A percentile compares a stretch with the other conserved stretches of the same genome.
phyloP scores from a whole-genome alignment of 73 alveolate genomes.

The Symbiodinium pilosum region DNA sequence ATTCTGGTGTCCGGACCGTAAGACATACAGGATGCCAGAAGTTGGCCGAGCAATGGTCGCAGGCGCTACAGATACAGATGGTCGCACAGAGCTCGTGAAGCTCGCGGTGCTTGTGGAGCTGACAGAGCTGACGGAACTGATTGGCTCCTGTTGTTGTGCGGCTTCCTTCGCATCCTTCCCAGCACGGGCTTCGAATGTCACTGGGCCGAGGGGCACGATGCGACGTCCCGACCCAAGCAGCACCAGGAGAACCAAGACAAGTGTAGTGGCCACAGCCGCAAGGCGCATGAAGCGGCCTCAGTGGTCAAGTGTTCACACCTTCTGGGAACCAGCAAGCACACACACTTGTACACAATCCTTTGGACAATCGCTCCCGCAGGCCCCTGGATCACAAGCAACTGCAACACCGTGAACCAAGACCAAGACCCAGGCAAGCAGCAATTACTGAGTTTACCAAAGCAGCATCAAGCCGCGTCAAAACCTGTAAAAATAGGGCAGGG shows the following conservation, averaged over 20 bases:
- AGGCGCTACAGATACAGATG: too few relatives aligned
- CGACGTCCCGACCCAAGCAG: not conserved
- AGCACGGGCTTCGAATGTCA: not conserved
- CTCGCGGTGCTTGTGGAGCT: not conserved
- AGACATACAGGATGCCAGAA: not conserved
- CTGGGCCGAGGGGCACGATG: not conserved
- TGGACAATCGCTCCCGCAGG: too few relatives aligned
- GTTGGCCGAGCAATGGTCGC: not conserved
- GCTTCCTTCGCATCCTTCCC: not conserved
- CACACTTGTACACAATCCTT: too few relatives aligned
- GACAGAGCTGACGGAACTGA: not conserved
- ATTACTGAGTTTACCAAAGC: too few relatives aligned
- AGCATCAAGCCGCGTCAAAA: too few relatives aligned
- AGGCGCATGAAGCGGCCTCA: not conserved
- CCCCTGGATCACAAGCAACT: too few relatives aligned
- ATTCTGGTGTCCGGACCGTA: slow-evolving; percentile 1
- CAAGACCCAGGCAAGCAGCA: too few relatives aligned
- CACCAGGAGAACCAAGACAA: not conserved
- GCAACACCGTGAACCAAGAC: too few relatives aligned
- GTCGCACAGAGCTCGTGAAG: too few relatives aligned
- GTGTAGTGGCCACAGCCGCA: not conserved
- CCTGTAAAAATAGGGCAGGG: too few relatives aligned
- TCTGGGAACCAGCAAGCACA: too few relatives aligned
- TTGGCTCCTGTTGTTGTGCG: not conserved
- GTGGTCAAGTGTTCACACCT: too few relatives aligned